Evolutionary conservation across 2,329 filamentous ascomycete species (phyloP).

Genomic region (Cladophialophora carrionii): DNA sequence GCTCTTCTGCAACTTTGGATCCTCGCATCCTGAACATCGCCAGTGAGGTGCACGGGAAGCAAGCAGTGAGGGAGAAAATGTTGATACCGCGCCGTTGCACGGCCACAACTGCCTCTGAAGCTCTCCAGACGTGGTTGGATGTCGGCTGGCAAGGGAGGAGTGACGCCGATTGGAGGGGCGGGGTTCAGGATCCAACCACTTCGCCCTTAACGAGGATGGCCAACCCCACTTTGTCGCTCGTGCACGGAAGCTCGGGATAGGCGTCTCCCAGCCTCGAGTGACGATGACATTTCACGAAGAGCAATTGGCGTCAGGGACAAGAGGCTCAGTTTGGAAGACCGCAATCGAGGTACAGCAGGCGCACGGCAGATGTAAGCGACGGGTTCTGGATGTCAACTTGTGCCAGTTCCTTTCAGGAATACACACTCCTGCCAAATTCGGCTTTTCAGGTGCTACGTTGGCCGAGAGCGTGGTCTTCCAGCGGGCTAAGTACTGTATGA

Average conservation of each 20-base stretch:
- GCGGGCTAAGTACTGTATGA: neutral
- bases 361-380: slow-evolving; percentile 16
- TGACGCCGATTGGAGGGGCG: neutral
- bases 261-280: slow-evolving; percentile 9
- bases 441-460: neutral
- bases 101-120: no score
- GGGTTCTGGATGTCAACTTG: slow-evolving; percentile 18
- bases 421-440: slow-evolving; percentile 9
- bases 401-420: slow-evolving; percentile 14
- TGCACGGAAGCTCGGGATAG: slow-evolving; percentile 23
- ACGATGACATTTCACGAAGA: neutral
- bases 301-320: neutral
- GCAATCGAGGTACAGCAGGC: neutral
- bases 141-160: neutral
- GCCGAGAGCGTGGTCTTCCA: neutral
- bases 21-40: neutral
- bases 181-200: neutral
- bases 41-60: neutral
- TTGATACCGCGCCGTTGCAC: neutral
- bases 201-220: neutral
- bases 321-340: slow-evolving; percentile 10
- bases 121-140: neutral
- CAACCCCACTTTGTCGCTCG: slow-evolving; percentile 1
- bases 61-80: neutral
- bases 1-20: slow-evolving; percentile 3